These are phyloP conservation scores for Lactarius evosmus DNA, from an alignment of 768 basidiomycete species.

Conservation along the genomic window DNA sequence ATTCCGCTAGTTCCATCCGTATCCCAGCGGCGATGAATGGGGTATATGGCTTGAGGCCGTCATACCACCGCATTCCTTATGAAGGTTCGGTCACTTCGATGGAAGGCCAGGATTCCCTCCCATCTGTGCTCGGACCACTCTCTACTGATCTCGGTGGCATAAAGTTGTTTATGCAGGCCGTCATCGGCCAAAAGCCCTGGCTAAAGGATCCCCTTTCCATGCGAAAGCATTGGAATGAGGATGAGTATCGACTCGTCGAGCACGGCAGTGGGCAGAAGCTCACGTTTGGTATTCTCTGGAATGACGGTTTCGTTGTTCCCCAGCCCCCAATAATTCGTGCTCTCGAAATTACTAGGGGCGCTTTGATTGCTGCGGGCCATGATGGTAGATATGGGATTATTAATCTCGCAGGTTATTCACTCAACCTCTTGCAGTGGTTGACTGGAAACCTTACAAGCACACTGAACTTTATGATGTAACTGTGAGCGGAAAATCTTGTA, in stretches of 20 bases:
- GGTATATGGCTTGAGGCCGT: slow-evolving; percentile 68
- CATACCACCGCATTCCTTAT: slow-evolving; percentile 68
- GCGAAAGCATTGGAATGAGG: slow-evolving; percentile 58
- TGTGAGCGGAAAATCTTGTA: slow-evolving; percentile 16
- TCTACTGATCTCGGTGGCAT: slow-evolving; percentile 56
- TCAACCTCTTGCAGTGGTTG: slow-evolving; percentile 34
- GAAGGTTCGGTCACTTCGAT: slow-evolving; percentile 59
- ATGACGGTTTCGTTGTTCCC: slow-evolving; percentile 46
- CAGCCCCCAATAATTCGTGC: slow-evolving; percentile 54
- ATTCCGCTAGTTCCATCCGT: slow-evolving; percentile 55
- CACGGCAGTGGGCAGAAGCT: slow-evolving; percentile 49
- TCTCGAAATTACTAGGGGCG: slow-evolving; percentile 44
- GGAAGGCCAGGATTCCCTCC: slow-evolving; percentile 68
- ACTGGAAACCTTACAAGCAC: slow-evolving; percentile 35
- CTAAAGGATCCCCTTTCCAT: slow-evolving; percentile 55
- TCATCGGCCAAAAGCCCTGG: slow-evolving; percentile 64
- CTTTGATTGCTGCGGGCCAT: slow-evolving; percentile 49
- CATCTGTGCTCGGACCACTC: slow-evolving; percentile 74
- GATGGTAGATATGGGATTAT: slow-evolving; percentile 35
- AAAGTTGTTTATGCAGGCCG: slow-evolving; percentile 60
- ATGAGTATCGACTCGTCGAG: slow-evolving; percentile 55
- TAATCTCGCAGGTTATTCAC: neutral
- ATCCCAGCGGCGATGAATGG: slow-evolving; percentile 68
- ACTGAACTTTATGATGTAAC: slow-evolving; percentile 34
- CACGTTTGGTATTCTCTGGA: slow-evolving; percentile 38